Evolutionary conservation across 345 rosid genomes (phyloP).

Genomic region (Arabidopsis thaliana): TAIR10.1 NC_003076.8:3282501-3283000

Average conservation of each 20-base stretch:
- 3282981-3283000: too few species aligned
- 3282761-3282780: neutral
- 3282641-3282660: conserved; percentile 28
- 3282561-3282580: neutral
- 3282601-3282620: conserved; percentile 29
- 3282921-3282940: too few species aligned
- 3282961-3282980: too few species aligned
- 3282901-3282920: too few species aligned
- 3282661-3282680: conserved; percentile 38
- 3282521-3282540: neutral
- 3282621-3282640: conserved; percentile 4
- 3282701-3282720: neutral
- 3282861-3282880: neutral
- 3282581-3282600: conserved; percentile 26
- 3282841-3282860: neutral
- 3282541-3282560: neutral
- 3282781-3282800: neutral
- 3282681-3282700: conserved; percentile 18
- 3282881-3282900: too few species aligned
- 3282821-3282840: neutral
- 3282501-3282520: conserved; percentile 17
- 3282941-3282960: too few species aligned
- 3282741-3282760: neutral
- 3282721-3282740: neutral
- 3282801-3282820: neutral